Base-by-base conservation (phyloP, 177 flowering plant species). In the Vitis hybrid region DNA sequence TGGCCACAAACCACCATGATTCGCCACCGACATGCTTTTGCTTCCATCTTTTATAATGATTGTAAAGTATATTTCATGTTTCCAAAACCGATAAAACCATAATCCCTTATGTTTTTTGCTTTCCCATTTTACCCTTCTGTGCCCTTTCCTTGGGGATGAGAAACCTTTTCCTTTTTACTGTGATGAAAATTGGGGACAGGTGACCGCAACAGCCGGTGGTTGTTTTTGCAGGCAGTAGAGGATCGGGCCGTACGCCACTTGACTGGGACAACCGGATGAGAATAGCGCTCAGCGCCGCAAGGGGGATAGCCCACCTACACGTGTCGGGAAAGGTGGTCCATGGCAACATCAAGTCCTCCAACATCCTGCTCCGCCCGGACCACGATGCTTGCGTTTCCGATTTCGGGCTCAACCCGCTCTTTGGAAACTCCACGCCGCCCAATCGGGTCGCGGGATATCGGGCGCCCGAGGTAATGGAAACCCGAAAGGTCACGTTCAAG, bases 261-360 rank as follows among this genome's bases (percentile, higher is more conserved):
- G 97, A 91, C 78, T 96, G 99, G 99, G 98, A 92, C 70, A 81
- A 74, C 83, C 76, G 99, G 66, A 80, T 93, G 91, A 88, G 78
- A 68, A 91, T 96, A 15, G 97, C 98, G 2, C 4, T 85, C 0
- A 75, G 89, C n/a, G 77, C 95, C 0, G 99, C 87, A 10, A 74
- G 90, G 54, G 99, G 97, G 0, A 60, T 96, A 2, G 82, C 95
- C 5, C 82, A 93, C 82, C 92, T 96, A 59, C 99, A 96, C 78
- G 74, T 75, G 56, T 72, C 91, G 1, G 89, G 79, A 2, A 88
- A 86, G 11, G 64, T 89, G 49, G 84, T 86, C 48, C 99, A 96
- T 71, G 99, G 99, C 79, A 93, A 96, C 84, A 89, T 96, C 57
- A 96, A 96, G 69, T 76, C 99, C 4, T 93, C 98, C 54, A 96